Evolutionary conservation across 306 rosid genomes (phyloP), one percentile per base, ranked within the genome.

Genomic region (Cucurbita ficifolia): DNA sequence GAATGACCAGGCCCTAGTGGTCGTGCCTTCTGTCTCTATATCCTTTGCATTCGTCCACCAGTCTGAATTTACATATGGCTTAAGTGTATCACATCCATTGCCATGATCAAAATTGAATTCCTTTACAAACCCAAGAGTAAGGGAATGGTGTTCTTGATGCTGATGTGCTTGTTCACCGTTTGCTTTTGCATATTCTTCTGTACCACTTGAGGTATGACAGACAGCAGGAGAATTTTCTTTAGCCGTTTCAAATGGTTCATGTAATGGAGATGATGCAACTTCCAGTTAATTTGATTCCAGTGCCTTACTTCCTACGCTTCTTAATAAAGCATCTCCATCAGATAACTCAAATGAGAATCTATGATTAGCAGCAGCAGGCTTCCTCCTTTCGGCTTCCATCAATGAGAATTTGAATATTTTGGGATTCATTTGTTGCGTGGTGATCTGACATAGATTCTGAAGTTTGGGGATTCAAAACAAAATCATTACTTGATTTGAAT

Each of bases 41-140:
- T 85, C 95, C 79, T 88, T 95, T 82, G 85, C 90, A 80, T 87
- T 89, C 12, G 92, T 92, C 98, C 98, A 94, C 99, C 99, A 89
- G 52, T 86, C 89, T 8, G 94, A 81, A 62, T 77, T 85, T 62
- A 84, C 56, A 73, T 75, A 70, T 8, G 97, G 77, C 58, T 69
- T 69, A 24, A 14, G 43, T 16, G 74, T 3, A 33, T 24, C 45
- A 7, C 87, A 89, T 43, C 96, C 92, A 61, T 91, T 96, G n/a
- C 87, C 82, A 70, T 82, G 85, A 49, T 83, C 89, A 75, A 95
- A 95, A 77, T 95, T 89, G 86, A 95, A 95, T 63, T 95, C 99
- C 79, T 88, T 95, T 18, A 76, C 71, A 59, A 87, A 83, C 82
- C 92, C 86, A 53, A 87, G 91, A 43, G 89, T 86, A 75, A 83